A percentile compares a stretch with the other conserved stretches of the same genome.
Evolutionary conservation across 768 basidiomycete genomes (phyloP).

Genomic region (Serendipita vermifera): DNA sequence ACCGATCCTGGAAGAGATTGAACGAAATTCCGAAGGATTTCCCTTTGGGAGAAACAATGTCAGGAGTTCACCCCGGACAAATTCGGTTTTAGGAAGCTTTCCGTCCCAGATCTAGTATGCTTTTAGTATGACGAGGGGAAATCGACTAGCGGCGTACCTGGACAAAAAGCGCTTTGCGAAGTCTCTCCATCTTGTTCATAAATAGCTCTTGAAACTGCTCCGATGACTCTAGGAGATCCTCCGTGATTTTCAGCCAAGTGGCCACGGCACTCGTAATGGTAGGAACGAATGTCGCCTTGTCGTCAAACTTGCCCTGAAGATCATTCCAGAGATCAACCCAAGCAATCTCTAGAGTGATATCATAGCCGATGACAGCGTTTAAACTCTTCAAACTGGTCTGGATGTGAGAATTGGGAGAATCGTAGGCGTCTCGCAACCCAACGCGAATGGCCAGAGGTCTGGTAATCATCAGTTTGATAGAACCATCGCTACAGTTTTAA

Average conservation of each 20-base stretch:
- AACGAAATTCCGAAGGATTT: not conserved
- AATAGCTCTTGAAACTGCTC: not conserved
- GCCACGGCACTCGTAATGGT: not conserved
- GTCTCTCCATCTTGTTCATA: not conserved
- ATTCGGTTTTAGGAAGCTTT: not conserved
- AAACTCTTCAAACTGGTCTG: not conserved
- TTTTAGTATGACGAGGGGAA: too few relatives aligned
- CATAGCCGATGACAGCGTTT: not conserved
- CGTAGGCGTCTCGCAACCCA: not conserved
- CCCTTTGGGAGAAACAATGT: not conserved
- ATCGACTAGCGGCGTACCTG: constrained; percentile 1
- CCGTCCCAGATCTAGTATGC: not conserved
- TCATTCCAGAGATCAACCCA: constrained; percentile 1
- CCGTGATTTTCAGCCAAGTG: not conserved
- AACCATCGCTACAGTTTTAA: not conserved
- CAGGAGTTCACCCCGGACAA: not conserved
- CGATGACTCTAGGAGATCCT: not conserved
- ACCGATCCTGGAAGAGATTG: not conserved
- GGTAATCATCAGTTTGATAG: not conserved
- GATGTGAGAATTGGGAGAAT: not conserved
- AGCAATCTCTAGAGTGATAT: constrained; percentile 1
- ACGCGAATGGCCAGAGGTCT: not conserved
- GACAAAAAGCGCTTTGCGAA: not conserved
- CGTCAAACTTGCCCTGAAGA: not conserved
- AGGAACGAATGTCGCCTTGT: constrained; percentile 4